These are phyloP conservation scores for Scedosporium aurantiacum DNA, from an alignment of 2,329 filamentous ascomycete species.

Conservation along the genomic window DNA sequence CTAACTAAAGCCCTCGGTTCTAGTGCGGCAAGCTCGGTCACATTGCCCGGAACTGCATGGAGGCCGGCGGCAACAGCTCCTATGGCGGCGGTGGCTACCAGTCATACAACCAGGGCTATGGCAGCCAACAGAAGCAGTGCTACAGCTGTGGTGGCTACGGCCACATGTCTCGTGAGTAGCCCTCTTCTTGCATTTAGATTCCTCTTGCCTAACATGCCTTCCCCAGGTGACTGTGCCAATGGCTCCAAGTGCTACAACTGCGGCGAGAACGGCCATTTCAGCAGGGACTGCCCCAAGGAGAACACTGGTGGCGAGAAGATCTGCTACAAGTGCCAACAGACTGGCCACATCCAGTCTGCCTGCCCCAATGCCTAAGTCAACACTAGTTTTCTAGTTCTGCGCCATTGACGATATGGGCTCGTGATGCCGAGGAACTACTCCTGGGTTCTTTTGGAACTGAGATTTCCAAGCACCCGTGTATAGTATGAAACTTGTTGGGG, in stretches of 20 bases:
- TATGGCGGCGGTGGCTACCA: slow-evolving; percentile 34
- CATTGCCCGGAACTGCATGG: slow-evolving; percentile 84
- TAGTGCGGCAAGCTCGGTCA: slow-evolving; percentile 89
- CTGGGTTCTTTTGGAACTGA: slow-evolving; percentile 1
- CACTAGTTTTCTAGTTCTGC: neutral
- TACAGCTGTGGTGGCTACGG: slow-evolving; percentile 96
- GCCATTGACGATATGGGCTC: neutral
- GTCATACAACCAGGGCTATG: slow-evolving; percentile 36
- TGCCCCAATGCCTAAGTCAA: slow-evolving; percentile 68
- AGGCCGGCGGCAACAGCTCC: slow-evolving; percentile 44
- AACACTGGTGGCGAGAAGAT: slow-evolving; percentile 79
- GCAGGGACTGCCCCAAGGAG: slow-evolving; percentile 91
- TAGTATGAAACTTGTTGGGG: slow-evolving; percentile 5
- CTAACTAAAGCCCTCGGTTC: slow-evolving; percentile 4
- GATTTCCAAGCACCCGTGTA: slow-evolving; percentile 6
- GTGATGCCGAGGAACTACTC: neutral
- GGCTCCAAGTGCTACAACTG: slow-evolving; percentile 99
- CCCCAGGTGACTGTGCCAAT: slow-evolving; percentile 77
- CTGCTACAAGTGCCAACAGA: slow-evolving; percentile 89
- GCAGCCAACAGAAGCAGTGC: slow-evolving; percentile 69
- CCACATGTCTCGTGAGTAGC: slow-evolving; percentile 75
- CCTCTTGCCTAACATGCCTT: slow-evolving; percentile 9
- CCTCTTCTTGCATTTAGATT: neutral
- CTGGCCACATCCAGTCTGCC: slow-evolving; percentile 83
- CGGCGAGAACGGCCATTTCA: slow-evolving; percentile 85